Evolutionary conservation across 768 basidiomycete genomes (phyloP).

Genomic region (Coprinellus micaceus): DNA sequence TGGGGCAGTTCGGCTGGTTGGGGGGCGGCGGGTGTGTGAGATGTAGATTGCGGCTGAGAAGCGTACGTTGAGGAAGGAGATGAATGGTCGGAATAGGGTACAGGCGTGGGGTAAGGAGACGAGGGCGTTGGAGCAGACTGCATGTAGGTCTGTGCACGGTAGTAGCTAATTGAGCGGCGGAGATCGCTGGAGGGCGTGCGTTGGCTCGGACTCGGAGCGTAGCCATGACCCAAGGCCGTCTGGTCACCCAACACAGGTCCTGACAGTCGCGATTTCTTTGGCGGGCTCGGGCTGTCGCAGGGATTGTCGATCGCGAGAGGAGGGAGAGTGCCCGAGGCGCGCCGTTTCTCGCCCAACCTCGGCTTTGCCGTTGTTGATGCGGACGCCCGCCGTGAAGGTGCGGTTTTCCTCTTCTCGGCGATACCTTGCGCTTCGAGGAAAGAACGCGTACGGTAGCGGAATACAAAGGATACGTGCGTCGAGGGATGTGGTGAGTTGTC

Average conservation of each 20-base stretch:
- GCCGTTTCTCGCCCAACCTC: constrained; percentile 23
- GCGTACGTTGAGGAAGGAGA: too few relatives aligned
- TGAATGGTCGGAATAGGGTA: too few relatives aligned
- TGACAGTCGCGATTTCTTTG: constrained; percentile 5
- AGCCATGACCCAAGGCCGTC: background rate
- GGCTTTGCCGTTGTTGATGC: background rate
- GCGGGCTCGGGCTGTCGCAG: constrained; percentile 14
- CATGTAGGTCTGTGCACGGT: too few relatives aligned
- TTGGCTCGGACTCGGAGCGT: too few relatives aligned
- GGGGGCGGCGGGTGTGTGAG: too few relatives aligned
- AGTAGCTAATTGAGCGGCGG: too few relatives aligned
- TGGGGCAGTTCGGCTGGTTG: too few relatives aligned
- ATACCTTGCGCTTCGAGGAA: constrained; percentile 54
- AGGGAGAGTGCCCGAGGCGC: constrained; percentile 36
- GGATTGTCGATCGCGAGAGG: constrained; percentile 9
- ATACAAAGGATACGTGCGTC: constrained; percentile 65
- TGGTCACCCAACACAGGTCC: constrained; percentile 4
- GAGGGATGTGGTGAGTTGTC: constrained; percentile 30
- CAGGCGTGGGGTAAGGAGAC: too few relatives aligned
- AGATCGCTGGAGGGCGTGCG: too few relatives aligned
- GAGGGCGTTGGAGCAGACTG: too few relatives aligned
- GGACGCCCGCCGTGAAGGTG: constrained; percentile 3
- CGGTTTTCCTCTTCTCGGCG: constrained; percentile 25
- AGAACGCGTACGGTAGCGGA: constrained; percentile 56
- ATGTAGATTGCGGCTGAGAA: too few relatives aligned